Evolutionary conservation across 1,139 yeast genomes (phyloP).

Genomic region (Pichiaceae sp.): DNA sequence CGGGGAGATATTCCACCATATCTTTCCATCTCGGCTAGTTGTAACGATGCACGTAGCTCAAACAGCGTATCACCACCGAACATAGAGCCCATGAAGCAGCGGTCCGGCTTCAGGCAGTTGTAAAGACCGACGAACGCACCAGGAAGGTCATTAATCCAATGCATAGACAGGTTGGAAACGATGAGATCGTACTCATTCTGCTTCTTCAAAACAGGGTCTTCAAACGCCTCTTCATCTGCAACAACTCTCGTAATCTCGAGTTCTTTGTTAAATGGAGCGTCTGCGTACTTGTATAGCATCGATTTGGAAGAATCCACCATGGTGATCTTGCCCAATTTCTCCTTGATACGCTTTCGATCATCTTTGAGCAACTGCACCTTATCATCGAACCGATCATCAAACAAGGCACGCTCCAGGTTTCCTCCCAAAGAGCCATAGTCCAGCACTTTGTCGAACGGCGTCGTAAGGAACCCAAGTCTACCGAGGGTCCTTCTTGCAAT

Average conservation of each 20-base stretch:
- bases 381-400: constrained; percentile 16
- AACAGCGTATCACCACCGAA: constrained; percentile 80
- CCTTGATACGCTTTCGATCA: constrained; percentile 44
- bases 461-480: constrained; percentile 63
- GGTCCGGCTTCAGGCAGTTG: constrained; percentile 67
- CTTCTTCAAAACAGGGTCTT: constrained; percentile 29
- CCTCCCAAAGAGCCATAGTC: constrained; percentile 78
- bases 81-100: constrained; percentile 75
- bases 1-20: constrained; percentile 75
- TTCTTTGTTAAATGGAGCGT: constrained; percentile 30
- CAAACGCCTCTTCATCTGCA: constrained; percentile 61
- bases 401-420: constrained; percentile 30
- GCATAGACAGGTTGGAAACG: constrained; percentile 64
- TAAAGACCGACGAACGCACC: constrained; percentile 49
- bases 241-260: constrained; percentile 41
- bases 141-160: constrained; percentile 84
- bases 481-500: constrained; percentile 68
- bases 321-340: constrained; percentile 46
- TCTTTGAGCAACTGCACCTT: constrained; percentile 30
- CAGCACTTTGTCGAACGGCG: constrained; percentile 50
- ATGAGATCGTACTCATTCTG: constrained; percentile 58
- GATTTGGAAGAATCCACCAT: constrained; percentile 62
- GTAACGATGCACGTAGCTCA: constrained; percentile 72
- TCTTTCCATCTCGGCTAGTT: constrained; percentile 75
- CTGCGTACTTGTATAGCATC: constrained; percentile 44